These are phyloP conservation scores for Naganishia cerealis DNA, from an alignment of 1,284 basidiomycete species.

Conservation along the genomic window DNA sequence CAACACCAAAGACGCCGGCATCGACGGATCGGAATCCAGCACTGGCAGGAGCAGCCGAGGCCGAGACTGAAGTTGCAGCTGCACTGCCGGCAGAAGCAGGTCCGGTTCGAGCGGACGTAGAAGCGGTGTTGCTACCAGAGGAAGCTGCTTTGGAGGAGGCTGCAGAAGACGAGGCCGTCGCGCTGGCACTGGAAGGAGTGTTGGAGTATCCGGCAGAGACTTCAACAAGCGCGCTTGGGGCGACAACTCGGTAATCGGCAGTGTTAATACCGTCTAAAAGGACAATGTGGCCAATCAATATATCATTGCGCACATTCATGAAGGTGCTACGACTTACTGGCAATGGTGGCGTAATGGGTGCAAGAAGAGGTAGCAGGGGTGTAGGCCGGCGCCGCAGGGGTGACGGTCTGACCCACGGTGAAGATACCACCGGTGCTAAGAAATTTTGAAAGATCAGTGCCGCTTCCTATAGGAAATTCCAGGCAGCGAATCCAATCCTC, in stretches of 20 bases:
- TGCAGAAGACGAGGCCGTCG: slow-evolving; percentile 29
- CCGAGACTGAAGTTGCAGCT: slow-evolving; percentile 21
- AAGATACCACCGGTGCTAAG: slow-evolving; percentile 23
- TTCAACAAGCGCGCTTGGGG: slow-evolving; percentile 12
- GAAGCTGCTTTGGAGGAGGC: slow-evolving; percentile 33
- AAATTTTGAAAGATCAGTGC: not conserved
- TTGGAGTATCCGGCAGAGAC: slow-evolving; percentile 19
- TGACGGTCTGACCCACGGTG: slow-evolving; percentile 52
- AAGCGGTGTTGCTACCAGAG: slow-evolving; percentile 26
- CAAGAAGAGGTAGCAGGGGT: slow-evolving; percentile 53
- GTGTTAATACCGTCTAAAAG: slow-evolving; percentile 30
- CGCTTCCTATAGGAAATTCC: slow-evolving; percentile 36
- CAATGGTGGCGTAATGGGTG: slow-evolving; percentile 50
- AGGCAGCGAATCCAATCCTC: not conserved
- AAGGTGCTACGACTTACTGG: slow-evolving; percentile 15
- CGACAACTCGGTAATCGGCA: slow-evolving; percentile 19
- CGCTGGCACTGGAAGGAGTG: slow-evolving; percentile 5
- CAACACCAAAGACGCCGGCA: slow-evolving; percentile 28
- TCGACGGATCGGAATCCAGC: slow-evolving; percentile 28
- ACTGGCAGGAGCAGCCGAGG: slow-evolving; percentile 32
- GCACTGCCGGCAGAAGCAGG: not conserved
- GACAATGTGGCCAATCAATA: not conserved
- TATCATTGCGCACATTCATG: not conserved
- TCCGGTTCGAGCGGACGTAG: slow-evolving; percentile 6
- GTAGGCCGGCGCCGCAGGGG: slow-evolving; percentile 47